Base-by-base conservation (phyloP, 148 eudicot genomes). In the Silene latifolia region DNA sequence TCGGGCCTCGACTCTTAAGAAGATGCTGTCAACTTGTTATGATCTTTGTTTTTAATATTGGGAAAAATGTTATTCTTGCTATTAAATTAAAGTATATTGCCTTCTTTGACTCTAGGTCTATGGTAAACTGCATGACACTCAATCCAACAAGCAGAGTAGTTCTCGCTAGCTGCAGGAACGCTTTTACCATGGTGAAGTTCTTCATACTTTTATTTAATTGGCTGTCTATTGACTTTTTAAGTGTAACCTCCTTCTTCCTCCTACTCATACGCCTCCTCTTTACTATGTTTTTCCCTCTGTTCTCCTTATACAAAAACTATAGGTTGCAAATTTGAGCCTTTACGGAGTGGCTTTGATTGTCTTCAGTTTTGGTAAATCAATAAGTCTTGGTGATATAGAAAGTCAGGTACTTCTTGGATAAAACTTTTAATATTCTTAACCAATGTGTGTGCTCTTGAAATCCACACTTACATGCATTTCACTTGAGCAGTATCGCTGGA, bases 81-180 rank as follows among this genome's bases (percentile, higher is more conserved):
- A 17, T 3, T 39, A 8, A n/a, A 60, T 46, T 29, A 53, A 53
- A 51, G 48, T 23, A 14, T 48, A 21, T 53, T 74, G 25, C 13
- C 46, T 53, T 64, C 67, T 65, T 77, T 58, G 18, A 44, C 61
- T 80, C 78, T 80, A 95, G 98, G 98, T 88, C 98, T 80, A 95
- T 95, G 98, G 93, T 95, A 84, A 95, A 92, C 83, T 91, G 97
- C 85, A 91, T 92, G 79, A 92, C 97, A 4, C 85, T 87, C 78
- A 85, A 92, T 84, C 85, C 97, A 69, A 86, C 92, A 19, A 92
- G 93, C 85, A 88, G 98, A 87, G 98, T 92, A 46, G 93, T 89
- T 44, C 73, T 91, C 79, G 87, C 91, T 25, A 95, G 98, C 84
- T 95, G 97, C 74, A 92, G 98, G 47, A 95, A 95, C 83, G 98